Conservation (phyloP, 805 yeast species). For the Barnettozyma salicaria region DNA sequence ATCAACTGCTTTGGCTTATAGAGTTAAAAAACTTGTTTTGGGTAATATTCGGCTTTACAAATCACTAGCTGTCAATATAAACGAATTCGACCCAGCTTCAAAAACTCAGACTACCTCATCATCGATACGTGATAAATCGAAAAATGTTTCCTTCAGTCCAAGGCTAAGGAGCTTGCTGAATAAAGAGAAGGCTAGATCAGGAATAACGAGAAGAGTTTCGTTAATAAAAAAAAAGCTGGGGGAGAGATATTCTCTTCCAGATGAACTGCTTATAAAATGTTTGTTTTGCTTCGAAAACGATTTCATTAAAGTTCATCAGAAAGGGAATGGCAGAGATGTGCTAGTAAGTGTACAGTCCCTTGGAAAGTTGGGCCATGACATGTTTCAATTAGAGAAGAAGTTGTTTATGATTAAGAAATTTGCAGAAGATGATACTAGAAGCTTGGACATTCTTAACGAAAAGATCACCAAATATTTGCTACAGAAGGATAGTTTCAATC, state of each 20-base stretch:
- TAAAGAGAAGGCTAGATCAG: not conserved
- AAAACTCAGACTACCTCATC: conserved; percentile 1
- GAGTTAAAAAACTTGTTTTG: not conserved
- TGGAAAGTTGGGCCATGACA: conserved; percentile 8
- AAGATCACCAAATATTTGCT: conserved; percentile 1
- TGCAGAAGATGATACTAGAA: conserved; percentile 1
- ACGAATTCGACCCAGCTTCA: conserved; percentile 3
- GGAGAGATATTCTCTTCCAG: conserved; percentile 9
- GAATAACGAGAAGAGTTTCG: not conserved
- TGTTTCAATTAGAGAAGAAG: conserved; percentile 11
- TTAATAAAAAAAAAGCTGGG: conserved; percentile 2
- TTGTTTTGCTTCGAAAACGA: conserved; percentile 11
- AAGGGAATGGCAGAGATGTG: not conserved
- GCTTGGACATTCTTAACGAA: conserved; percentile 1
- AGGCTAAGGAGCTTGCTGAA: not conserved
- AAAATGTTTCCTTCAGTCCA: conserved; percentile 1
- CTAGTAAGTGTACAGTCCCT: conserved; percentile 6
- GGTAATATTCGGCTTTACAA: conserved; percentile 7
- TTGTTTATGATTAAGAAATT: conserved; percentile 9
- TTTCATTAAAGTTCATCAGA: conserved; percentile 3
- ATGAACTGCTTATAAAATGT: conserved; percentile 11
- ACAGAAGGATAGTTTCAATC: not conserved
- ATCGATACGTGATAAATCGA: not conserved
- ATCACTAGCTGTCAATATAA: not conserved
- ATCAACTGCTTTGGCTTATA: too few relatives aligned